Conservation (phyloP, 495 filamentous ascomycete genomes). For the Neurospora sp. region DNA sequence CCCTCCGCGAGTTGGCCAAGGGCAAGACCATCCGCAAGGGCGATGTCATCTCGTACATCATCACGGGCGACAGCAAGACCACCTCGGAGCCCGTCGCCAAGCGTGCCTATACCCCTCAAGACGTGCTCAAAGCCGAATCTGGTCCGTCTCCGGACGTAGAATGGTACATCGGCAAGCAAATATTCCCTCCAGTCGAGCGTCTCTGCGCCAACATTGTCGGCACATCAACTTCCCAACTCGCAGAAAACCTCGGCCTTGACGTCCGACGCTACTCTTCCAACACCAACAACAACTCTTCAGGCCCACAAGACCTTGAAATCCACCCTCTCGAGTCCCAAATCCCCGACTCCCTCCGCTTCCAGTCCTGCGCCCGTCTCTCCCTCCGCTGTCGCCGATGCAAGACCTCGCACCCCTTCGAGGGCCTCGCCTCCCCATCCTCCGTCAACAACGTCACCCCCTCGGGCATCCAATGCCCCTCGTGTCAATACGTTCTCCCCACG, state of each 20-base stretch:
- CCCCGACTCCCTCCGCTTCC: constrained; percentile 77
- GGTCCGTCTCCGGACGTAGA: constrained; percentile 78
- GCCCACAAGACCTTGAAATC: constrained; percentile 54
- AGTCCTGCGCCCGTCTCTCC: constrained; percentile 59
- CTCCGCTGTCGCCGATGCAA: constrained; percentile 79
- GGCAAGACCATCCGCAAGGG: constrained; percentile 83
- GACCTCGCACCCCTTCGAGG: constrained; percentile 59
- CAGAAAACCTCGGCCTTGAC: constrained; percentile 89
- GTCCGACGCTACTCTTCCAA: constrained; percentile 56
- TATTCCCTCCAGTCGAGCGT: constrained; percentile 96
- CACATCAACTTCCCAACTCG: constrained; percentile 77
- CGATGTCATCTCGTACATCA: constrained; percentile 92
- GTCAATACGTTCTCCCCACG: constrained; percentile 49
- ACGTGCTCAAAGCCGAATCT: constrained; percentile 66
- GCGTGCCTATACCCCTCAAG: constrained; percentile 76
- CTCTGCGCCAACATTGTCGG: constrained; percentile 91
- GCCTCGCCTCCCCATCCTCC: constrained; percentile 42
- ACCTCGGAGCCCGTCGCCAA: constrained; percentile 70
- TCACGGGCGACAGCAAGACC: constrained; percentile 66
- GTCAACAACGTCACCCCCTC: constrained; percentile 50
- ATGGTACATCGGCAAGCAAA: constrained; percentile 96
- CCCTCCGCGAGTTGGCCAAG: constrained; percentile 73
- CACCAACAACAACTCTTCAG: constrained; percentile 29
- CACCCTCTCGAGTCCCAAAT: constrained; percentile 89
- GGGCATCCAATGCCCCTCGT: constrained; percentile 65